Percentiles rank a stretch among this genome's conserved stretches.
phyloP scores from a whole-genome alignment of 2,329 filamentous ascomycete genomes.

The Monosporascus sp. region DNA sequence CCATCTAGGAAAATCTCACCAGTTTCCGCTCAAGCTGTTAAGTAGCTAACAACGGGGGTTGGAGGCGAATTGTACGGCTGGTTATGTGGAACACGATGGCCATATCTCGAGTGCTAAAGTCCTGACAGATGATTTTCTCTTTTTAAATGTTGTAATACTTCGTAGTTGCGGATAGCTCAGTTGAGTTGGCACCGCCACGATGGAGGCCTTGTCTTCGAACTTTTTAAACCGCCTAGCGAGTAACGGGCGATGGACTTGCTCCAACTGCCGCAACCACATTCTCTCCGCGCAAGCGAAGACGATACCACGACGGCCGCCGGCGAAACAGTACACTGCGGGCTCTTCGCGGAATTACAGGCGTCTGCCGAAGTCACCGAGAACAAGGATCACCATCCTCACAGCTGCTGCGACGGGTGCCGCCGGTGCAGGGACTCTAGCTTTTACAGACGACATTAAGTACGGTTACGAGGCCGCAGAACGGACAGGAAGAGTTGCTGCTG shows the following conservation, averaged over 20 bases:
- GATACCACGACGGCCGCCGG: slow-evolving; percentile 16
- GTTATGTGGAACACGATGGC: neutral
- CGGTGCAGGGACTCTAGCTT: slow-evolving; percentile 44
- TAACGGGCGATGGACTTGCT: slow-evolving; percentile 41
- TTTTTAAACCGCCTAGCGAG: slow-evolving; percentile 31
- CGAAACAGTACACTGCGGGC: slow-evolving; percentile 18
- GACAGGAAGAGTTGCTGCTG: slow-evolving; percentile 69
- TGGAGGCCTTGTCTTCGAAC: slow-evolving; percentile 36
- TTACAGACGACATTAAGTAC: slow-evolving; percentile 67
- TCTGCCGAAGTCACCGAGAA: slow-evolving; percentile 11
- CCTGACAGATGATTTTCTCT: neutral
- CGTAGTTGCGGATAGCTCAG: neutral
- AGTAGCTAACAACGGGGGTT: neutral
- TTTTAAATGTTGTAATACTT: neutral
- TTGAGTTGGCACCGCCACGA: slow-evolving; percentile 17
- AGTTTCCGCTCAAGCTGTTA: neutral
- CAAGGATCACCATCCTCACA: slow-evolving; percentile 34
- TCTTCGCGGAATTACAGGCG: slow-evolving; percentile 17
- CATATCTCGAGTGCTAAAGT: neutral
- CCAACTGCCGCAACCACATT: slow-evolving; percentile 29
- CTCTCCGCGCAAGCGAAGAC: neutral
- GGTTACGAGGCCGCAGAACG: slow-evolving; percentile 70
- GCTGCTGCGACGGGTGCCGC: slow-evolving; percentile 47
- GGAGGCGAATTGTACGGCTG: no score
- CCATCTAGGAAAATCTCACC: neutral